These are phyloP conservation scores for Piromyces sp. DNA, from an alignment of 192 early-diverging fungal genomes.

Conservation along the genomic window DNA sequence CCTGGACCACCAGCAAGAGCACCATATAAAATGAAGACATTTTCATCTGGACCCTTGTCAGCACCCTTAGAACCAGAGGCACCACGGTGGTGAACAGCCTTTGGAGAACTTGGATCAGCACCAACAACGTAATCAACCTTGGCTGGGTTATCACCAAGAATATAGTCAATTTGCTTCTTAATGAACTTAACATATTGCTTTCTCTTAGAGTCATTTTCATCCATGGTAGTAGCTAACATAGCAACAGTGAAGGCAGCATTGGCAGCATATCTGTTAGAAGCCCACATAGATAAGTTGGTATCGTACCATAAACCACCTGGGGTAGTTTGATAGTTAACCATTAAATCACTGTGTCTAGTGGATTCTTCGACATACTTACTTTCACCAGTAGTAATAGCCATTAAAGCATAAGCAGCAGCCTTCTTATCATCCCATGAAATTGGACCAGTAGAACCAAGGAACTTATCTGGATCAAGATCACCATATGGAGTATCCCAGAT, in stretches of 20 bases:
- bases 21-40: slow-evolving; percentile 24
- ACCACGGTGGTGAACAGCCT: slow-evolving; percentile 34
- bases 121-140: slow-evolving; percentile 37
- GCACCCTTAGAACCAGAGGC: slow-evolving; percentile 22
- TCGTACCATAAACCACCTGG: background rate
- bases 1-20: slow-evolving; percentile 36
- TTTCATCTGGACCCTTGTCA: slow-evolving; percentile 13
- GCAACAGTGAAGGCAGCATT: background rate
- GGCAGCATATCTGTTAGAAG: background rate
- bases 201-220: background rate
- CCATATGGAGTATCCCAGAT: slow-evolving; percentile 3
- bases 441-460: slow-evolving; percentile 2
- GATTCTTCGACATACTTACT: slow-evolving; percentile 16
- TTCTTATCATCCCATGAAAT: slow-evolving; percentile 33
- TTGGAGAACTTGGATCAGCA: slow-evolving; percentile 35
- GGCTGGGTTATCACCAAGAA: slow-evolving; percentile 29
- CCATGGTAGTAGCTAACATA: background rate
- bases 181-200: background rate
- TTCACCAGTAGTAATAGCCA: slow-evolving; percentile 14
- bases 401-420: slow-evolving; percentile 21
- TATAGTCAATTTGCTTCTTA: slow-evolving; percentile 25
- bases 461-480: background rate
- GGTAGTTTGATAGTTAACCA: background rate
- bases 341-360: slow-evolving; percentile 6
- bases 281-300: background rate